These are phyloP conservation scores for Pinus tabuliformis DNA, from an alignment of 75 land plant genomes.

Conservation along the genomic window DNA sequence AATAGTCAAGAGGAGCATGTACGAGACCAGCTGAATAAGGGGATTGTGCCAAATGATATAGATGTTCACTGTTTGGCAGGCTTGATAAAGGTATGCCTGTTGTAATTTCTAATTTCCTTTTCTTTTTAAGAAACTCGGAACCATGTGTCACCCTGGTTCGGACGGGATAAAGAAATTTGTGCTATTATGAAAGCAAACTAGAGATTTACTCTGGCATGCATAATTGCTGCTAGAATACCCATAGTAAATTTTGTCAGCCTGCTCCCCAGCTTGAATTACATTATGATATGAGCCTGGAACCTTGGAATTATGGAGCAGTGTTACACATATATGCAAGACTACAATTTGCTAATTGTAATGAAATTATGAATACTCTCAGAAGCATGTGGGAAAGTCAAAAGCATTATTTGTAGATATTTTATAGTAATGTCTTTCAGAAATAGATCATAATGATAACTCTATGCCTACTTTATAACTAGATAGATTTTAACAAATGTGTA, in stretches of 20 bases:
- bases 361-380: neutral
- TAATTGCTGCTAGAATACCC: neutral
- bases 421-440: neutral
- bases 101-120: too few species aligned
- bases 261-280: neutral
- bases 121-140: neutral
- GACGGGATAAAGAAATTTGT: neutral
- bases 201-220: too few species aligned
- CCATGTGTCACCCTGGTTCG: neutral
- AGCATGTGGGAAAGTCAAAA: neutral
- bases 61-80: slow-evolving; percentile 97
- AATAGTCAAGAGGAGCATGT: slow-evolving; percentile 91
- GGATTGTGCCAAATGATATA: slow-evolving; percentile 86
- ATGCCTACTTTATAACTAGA: neutral
- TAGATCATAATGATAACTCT: neutral
- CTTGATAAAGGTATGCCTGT: slow-evolving; percentile 66
- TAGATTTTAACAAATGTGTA: neutral
- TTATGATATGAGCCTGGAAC: neutral
- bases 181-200: neutral
- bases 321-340: neutral
- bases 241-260: neutral
- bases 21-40: slow-evolving; percentile 90
- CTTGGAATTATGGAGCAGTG: neutral
- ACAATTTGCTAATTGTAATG: neutral
- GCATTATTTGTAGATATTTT: neutral